A percentile compares a stretch with the other conserved stretches of the same genome.
Conservation (phyloP, 306 rosid genomes). For the Corylus americana region DNA sequence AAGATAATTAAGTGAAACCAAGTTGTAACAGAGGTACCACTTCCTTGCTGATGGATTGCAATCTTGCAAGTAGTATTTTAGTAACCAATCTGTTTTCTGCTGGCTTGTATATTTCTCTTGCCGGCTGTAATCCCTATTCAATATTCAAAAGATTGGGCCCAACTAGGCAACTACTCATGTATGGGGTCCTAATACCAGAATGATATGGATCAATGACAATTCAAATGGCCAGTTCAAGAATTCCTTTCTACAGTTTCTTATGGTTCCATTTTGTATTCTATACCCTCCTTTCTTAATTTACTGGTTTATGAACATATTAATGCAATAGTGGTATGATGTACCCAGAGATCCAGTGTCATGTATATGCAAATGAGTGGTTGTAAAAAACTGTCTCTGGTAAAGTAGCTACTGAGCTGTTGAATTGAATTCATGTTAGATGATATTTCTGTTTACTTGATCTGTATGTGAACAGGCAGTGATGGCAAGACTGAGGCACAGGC, state of each 20-base stretch:
- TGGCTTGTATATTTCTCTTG: not conserved
- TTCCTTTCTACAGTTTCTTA: not conserved
- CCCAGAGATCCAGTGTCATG: not conserved
- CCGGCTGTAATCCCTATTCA: not conserved
- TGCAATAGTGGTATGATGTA: not conserved
- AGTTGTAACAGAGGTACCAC: not conserved
- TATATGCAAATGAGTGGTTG: not conserved
- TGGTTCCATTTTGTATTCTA: not conserved
- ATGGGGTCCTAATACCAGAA: not conserved
- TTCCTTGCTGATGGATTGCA: not conserved
- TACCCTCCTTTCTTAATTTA: not conserved
- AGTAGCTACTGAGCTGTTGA: slow-evolving; percentile 1
- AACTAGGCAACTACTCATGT: too few relatives aligned
- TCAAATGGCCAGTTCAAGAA: not conserved
- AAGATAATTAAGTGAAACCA: not conserved
- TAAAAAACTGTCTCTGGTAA: not conserved
- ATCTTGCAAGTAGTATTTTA: not conserved
- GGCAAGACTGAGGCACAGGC: slow-evolving; percentile 55
- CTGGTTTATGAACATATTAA: not conserved
- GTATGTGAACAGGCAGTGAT: slow-evolving; percentile 51
- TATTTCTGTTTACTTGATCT: slow-evolving; percentile 18
- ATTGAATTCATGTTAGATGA: slow-evolving; percentile 8
- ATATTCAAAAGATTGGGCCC: not conserved
- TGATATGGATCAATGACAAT: not conserved
- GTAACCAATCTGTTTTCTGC: not conserved